Evolutionary conservation across 148 eudicot genomes (phyloP).

Genomic region (Arctostaphylos glauca): DNA sequence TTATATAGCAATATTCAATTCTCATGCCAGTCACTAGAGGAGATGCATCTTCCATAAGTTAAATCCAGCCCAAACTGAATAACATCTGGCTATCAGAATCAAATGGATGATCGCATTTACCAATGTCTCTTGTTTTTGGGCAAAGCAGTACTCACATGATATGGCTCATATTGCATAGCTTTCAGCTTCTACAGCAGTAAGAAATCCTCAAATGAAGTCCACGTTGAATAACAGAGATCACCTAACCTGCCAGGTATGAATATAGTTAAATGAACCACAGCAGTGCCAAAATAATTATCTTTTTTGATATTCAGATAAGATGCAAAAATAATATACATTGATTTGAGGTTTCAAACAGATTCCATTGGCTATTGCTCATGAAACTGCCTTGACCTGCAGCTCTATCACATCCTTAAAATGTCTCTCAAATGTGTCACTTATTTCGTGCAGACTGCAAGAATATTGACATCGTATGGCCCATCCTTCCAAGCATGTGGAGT

Average conservation of each 20-base stretch:
- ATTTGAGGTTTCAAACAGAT: constrained; percentile 10
- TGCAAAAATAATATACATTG: not conserved
- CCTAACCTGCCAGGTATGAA: not conserved
- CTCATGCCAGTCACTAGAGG: not conserved
- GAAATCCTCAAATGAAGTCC: constrained; percentile 6
- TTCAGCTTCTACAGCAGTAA: not conserved
- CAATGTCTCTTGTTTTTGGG: not conserved
- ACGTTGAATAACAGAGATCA: constrained; percentile 12
- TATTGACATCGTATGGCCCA: not conserved
- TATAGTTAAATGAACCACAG: not conserved
- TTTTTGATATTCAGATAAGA: not conserved
- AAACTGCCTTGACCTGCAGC: constrained; percentile 8
- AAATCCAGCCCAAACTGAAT: not conserved
- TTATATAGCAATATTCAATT: not conserved
- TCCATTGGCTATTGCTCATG: not conserved
- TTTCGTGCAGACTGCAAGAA: not conserved
- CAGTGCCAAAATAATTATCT: not conserved
- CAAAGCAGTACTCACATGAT: constrained; percentile 14
- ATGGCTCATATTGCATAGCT: not conserved
- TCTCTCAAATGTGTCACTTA: not conserved
- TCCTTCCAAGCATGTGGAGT: constrained; percentile 5
- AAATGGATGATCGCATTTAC: no score
- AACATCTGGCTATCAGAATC: not conserved
- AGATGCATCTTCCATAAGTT: not conserved
- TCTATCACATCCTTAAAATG: constrained; percentile 5